A percentile compares a stretch with the other conserved stretches of the same genome.
These are phyloP conservation scores for Paraphaeosphaeria sporulosa DNA, from an alignment of 2,329 filamentous ascomycete species.

Conservation along the genomic window DNA sequence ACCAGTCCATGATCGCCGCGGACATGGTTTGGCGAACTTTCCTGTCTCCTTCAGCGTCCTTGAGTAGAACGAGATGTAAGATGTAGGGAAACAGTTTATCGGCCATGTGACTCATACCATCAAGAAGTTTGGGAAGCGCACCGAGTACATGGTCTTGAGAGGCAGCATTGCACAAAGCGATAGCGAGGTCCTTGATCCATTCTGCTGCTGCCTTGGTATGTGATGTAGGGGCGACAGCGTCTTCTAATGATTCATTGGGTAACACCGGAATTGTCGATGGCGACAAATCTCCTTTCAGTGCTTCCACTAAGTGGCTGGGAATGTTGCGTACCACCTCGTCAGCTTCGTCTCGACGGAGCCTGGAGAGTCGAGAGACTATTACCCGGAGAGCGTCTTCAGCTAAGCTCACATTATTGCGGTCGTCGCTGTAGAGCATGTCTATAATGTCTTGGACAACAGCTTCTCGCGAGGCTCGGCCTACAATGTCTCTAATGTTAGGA, in stretches of 20 bases:
- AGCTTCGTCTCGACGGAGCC: conserved; percentile 30
- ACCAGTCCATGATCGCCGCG: conserved; percentile 68
- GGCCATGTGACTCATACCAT: conserved; percentile 72
- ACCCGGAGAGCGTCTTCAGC: conserved; percentile 51
- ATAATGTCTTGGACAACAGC: conserved; percentile 49
- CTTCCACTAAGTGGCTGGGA: conserved; percentile 37
- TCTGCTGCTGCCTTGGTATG: conserved; percentile 28
- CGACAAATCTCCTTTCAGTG: conserved; percentile 34
- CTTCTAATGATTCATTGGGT: conserved; percentile 23
- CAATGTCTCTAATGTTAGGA: conserved; percentile 28
- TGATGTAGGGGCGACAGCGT: conserved; percentile 24
- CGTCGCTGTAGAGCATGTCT: conserved; percentile 48
- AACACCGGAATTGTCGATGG: conserved; percentile 13
- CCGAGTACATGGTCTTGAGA: conserved; percentile 72
- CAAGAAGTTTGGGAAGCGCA: conserved; percentile 71
- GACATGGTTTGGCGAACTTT: conserved; percentile 68
- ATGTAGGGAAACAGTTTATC: conserved; percentile 81
- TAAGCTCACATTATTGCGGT: conserved; percentile 52
- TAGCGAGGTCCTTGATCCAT: conserved; percentile 71
- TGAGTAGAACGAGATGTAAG: conserved; percentile 79
- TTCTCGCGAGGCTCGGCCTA: conserved; percentile 39
- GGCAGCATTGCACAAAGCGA: conserved; percentile 61
- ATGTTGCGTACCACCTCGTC: conserved; percentile 41
- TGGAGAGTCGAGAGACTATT: conserved; percentile 37
- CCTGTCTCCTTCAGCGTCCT: conserved; percentile 70